These are phyloP conservation scores for Apiospora phragmitis DNA, from an alignment of 2,329 filamentous ascomycete genomes.

Conservation along the genomic window DNA sequence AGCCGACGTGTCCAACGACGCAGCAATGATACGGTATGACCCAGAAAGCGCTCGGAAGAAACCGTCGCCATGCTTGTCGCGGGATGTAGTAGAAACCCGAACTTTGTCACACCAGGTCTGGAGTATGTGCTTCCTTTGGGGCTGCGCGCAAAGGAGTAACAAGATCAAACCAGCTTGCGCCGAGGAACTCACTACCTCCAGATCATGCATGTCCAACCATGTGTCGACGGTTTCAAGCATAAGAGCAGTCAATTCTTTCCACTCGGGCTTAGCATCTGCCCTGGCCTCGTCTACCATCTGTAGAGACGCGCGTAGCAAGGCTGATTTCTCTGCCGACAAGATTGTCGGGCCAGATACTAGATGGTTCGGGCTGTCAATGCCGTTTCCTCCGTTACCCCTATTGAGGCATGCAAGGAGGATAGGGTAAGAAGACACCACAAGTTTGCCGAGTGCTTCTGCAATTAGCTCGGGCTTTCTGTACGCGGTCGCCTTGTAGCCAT, in stretches of 20 bases:
- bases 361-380: not conserved
- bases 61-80: slow-evolving; percentile 44
- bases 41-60: slow-evolving; percentile 56
- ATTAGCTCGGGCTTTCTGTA: slow-evolving; percentile 65
- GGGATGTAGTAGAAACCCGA: slow-evolving; percentile 30
- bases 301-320: slow-evolving; percentile 12
- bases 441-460: slow-evolving; percentile 59
- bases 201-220: slow-evolving; percentile 53
- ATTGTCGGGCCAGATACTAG: slow-evolving; percentile 12
- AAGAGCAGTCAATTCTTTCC: slow-evolving; percentile 23
- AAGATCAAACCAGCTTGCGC: slow-evolving; percentile 53
- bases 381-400: not conserved
- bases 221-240: slow-evolving; percentile 37
- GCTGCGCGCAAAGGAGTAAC: slow-evolving; percentile 43
- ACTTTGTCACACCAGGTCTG: slow-evolving; percentile 49
- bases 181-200: slow-evolving; percentile 48
- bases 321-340: slow-evolving; percentile 18
- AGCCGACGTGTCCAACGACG: slow-evolving; percentile 15
- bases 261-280: slow-evolving; percentile 13
- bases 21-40: slow-evolving; percentile 44
- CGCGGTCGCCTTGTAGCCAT: slow-evolving; percentile 40
- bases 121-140: slow-evolving; percentile 41
- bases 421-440: slow-evolving; percentile 55
- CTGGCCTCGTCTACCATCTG: slow-evolving; percentile 20
- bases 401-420: slow-evolving; percentile 30